Conservation (phyloP, 768 basidiomycete genomes). For the Kwoniella europaea region DNA sequence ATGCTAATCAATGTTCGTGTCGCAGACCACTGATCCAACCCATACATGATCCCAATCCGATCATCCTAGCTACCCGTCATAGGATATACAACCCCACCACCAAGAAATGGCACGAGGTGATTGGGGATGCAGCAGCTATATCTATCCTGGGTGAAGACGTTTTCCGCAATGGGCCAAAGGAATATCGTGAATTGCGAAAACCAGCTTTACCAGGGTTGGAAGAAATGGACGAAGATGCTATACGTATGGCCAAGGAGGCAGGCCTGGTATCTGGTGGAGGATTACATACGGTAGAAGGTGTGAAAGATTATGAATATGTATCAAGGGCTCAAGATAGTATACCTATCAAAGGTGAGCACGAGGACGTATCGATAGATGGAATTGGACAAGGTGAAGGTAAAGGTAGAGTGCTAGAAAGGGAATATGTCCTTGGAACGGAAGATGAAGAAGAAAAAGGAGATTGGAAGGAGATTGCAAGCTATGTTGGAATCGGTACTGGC, state of each 20-base stretch:
- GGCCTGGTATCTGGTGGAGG: slow-evolving; percentile 9
- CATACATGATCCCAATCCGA: slow-evolving; percentile 53
- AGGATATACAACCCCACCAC: slow-evolving; percentile 45
- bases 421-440: slow-evolving; percentile 3
- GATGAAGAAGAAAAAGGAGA: slow-evolving; percentile 6
- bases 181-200: slow-evolving; percentile 28
- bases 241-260: slow-evolving; percentile 17
- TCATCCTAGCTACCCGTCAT: slow-evolving; percentile 48
- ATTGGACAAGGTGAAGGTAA: slow-evolving; percentile 16
- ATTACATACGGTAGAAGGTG: not conserved
- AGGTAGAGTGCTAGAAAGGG: slow-evolving; percentile 18
- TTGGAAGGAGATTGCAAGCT: slow-evolving; percentile 17
- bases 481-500: slow-evolving; percentile 10
- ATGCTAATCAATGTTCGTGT: not conserved
- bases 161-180: slow-evolving; percentile 43
- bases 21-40: slow-evolving; percentile 55
- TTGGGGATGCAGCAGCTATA: slow-evolving; percentile 54
- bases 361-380: slow-evolving; percentile 14
- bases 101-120: slow-evolving; percentile 54
- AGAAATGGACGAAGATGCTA: slow-evolving; percentile 17
- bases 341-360: slow-evolving; percentile 7
- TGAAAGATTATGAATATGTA: not conserved
- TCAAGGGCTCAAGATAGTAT: not conserved
- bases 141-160: slow-evolving; percentile 50
- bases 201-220: slow-evolving; percentile 38